Conservation (phyloP, 345 rosid species). For the Leavenworthia alabamica region DNA sequence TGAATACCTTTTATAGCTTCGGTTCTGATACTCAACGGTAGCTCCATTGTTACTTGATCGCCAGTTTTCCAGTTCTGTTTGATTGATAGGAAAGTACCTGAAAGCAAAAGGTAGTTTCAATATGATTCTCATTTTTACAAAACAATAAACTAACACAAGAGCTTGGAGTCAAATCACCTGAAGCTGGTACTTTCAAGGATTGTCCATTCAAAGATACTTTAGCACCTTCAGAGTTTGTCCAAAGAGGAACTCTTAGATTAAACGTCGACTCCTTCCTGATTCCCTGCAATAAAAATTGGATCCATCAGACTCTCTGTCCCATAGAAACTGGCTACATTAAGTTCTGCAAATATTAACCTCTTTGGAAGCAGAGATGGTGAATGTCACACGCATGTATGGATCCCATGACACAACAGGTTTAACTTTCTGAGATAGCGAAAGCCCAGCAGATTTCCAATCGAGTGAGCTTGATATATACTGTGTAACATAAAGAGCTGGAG, state of each 20-base stretch:
- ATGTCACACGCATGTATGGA: slow-evolving; percentile 51
- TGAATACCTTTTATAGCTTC: slow-evolving; percentile 66
- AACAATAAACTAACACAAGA: background rate
- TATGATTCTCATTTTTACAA: no score
- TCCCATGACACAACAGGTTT: slow-evolving; percentile 60
- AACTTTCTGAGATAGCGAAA: slow-evolving; percentile 52
- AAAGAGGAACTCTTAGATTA: slow-evolving; percentile 66
- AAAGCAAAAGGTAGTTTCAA: background rate
- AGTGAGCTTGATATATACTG: slow-evolving; percentile 76
- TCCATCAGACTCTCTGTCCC: slow-evolving; percentile 1
- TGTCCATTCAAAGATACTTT: slow-evolving; percentile 53
- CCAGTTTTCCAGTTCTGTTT: slow-evolving; percentile 46
- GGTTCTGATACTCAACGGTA: slow-evolving; percentile 53
- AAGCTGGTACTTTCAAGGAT: slow-evolving; percentile 43
- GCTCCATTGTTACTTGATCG: slow-evolving; percentile 53
- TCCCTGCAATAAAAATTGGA: slow-evolving; percentile 37
- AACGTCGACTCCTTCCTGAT: slow-evolving; percentile 44
- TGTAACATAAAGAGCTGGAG: slow-evolving; percentile 64
- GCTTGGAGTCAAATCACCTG: slow-evolving; percentile 40
- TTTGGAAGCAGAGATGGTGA: slow-evolving; percentile 39
- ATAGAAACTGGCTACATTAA: background rate
- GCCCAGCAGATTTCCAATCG: slow-evolving; percentile 59
- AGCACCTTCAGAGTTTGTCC: slow-evolving; percentile 61
- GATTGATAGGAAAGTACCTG: slow-evolving; percentile 58
- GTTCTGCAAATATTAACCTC: slow-evolving; percentile 31